Percentiles rank a stretch among this genome's conserved stretches.
These are phyloP conservation scores for Porodaedalea pini DNA, from an alignment of 1,284 basidiomycete species.

Conservation along the genomic window DNA sequence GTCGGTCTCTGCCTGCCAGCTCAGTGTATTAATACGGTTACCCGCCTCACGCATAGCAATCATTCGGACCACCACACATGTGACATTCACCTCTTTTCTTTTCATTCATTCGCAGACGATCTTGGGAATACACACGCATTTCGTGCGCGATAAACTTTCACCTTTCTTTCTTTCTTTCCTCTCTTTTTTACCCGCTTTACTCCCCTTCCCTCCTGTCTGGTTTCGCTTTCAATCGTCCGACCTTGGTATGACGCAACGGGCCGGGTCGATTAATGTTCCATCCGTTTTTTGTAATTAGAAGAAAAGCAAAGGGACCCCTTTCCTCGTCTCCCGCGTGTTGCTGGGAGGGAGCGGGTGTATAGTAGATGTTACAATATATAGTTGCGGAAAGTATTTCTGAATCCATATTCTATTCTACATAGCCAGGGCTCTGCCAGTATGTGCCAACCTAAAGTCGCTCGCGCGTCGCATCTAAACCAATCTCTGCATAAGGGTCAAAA, in stretches of 20 bases:
- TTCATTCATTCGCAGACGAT: constrained; percentile 7
- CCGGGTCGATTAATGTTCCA: too few species aligned
- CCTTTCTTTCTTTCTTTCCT: constrained; percentile 8
- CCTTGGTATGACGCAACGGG: too few species aligned
- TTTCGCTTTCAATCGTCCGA: neutral
- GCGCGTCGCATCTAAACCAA: too few species aligned
- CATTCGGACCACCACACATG: constrained; percentile 6
- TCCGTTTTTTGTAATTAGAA: constrained; percentile 2
- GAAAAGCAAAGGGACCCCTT: neutral
- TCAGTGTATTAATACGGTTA: neutral
- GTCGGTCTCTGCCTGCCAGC: neutral
- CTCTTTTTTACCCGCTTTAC: constrained; percentile 8
- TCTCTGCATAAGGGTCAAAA: too few species aligned
- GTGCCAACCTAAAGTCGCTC: too few species aligned
- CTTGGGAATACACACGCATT: constrained; percentile 1
- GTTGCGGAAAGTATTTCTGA: too few species aligned
- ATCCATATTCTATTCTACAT: too few species aligned
- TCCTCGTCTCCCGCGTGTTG: too few species aligned
- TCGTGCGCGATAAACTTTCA: neutral
- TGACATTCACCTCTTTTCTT: neutral
- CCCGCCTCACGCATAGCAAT: neutral
- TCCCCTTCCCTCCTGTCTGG: neutral
- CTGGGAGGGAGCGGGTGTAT: constrained; percentile 11
- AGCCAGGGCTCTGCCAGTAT: too few species aligned
- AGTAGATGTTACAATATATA: constrained; percentile 10